These are phyloP conservation scores for Sextonia rubra DNA, from an alignment of 164 flowering plant species.

Conservation along the genomic window DNA sequence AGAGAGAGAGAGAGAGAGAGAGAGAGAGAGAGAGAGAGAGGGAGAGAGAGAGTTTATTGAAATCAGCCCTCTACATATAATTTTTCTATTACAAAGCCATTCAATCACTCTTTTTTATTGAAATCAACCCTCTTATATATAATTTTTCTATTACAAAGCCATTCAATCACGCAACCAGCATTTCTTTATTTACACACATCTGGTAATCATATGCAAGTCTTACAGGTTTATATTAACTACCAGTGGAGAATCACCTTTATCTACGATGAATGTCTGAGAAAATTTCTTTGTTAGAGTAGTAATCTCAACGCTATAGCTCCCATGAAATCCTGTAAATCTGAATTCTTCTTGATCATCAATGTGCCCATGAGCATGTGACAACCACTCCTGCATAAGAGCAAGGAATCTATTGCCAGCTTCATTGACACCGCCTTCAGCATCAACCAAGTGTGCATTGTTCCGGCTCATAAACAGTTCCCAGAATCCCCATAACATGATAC, in stretches of 20 bases:
- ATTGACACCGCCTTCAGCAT: slow-evolving; percentile 85
- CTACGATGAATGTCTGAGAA: slow-evolving; percentile 62
- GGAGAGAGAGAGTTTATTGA: too few relatives aligned
- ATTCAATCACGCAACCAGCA: not conserved
- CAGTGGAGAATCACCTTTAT: slow-evolving; percentile 55
- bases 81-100: not conserved
- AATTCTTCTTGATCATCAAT: slow-evolving; percentile 55
- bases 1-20: too few relatives aligned
- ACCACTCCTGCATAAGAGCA: slow-evolving; percentile 69
- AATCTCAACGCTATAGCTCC: slow-evolving; percentile 54
- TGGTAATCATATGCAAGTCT: not conserved
- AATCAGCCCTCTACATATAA: not conserved
- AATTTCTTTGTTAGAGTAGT: slow-evolving; percentile 25
- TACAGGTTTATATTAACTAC: slow-evolving; percentile 52
- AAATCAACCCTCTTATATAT: too few relatives aligned
- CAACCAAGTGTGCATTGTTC: slow-evolving; percentile 62
- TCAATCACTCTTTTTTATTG: too few relatives aligned
- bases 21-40: too few relatives aligned
- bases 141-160: not conserved
- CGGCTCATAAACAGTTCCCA: slow-evolving; percentile 98
- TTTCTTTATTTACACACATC: not conserved
- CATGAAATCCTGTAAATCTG: slow-evolving; percentile 77
- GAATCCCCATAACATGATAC: slow-evolving; percentile 92
- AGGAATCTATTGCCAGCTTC: slow-evolving; percentile 75
- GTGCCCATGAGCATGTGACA: slow-evolving; percentile 55